Base-by-base conservation (phyloP, 2,329 filamentous ascomycete genomes). In the Hypoxylon sp. region DNA sequence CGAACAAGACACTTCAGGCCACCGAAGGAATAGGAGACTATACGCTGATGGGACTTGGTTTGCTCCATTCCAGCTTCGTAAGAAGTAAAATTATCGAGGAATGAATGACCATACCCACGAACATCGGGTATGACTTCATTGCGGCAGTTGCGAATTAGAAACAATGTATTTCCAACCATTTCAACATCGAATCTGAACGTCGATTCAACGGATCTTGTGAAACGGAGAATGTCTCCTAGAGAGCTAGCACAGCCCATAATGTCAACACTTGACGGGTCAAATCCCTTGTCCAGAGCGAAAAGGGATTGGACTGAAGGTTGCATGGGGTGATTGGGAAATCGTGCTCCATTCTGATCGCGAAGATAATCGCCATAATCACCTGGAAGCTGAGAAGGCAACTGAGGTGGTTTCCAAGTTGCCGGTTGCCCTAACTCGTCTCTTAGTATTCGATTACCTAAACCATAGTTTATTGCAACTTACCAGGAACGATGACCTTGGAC, bases 131-230 rank as follows among this genome's bases (percentile, higher is more conserved):
- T 75, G 13, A 73, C 28, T 38, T 73, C 45, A 5, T 67, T 46
- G 9, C 67, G 67, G 21, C 34, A 28, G 51, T 74, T 76, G 23
- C 67, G 69, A 50, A 72, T 45, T 2, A 76, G 30, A 56, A 75
- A 76, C 14, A 75, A 61, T 2, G 72, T 75, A 25, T 74, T 69
- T 9, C 72, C 72, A 50, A 76, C 38, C 45, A 74, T 60, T 41
- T 76, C 74, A 41, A 71, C 67, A 30, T 74, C 66, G 19, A 73
- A 74, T 32, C 72, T 64, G 56, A 75, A 75, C 2, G 72, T 73
- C 7, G 68, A 65, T 3, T 73, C 62, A 5, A 72, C 46, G 5
- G 64, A 70, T 30, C 68, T 57, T 11, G 49, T 48, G 53, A 73
- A 74, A 23, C 72, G 68, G 11, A 76, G 64, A n/a, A 75, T 64